A percentile compares a stretch with the other conserved stretches of the same genome.
phyloP scores from a whole-genome alignment of 371 early-diverging fungal genomes.

The Rhizomucor pusillus region DNA sequence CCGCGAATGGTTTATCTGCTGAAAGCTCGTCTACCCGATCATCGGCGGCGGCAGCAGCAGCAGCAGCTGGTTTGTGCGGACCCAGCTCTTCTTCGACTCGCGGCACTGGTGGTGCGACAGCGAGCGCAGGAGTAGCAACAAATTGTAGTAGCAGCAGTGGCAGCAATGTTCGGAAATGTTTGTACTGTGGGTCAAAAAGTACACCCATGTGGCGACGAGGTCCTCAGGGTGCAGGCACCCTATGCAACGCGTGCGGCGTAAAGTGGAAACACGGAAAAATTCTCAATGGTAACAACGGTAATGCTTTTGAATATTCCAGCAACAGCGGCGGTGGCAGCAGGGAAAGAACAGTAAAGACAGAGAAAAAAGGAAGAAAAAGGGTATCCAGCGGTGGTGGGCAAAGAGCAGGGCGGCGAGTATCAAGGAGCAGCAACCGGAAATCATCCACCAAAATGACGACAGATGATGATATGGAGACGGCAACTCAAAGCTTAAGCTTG shows the following conservation, averaged over 20 bases:
- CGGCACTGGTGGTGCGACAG: not conserved
- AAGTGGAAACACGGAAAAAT: constrained; percentile 83
- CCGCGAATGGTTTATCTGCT: too few relatives aligned
- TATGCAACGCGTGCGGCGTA: constrained; percentile 92
- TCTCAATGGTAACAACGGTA: constrained; percentile 24
- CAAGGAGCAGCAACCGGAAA: constrained; percentile 11
- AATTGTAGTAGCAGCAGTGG: not conserved
- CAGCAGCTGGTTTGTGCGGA: not conserved
- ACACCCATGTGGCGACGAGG: constrained; percentile 94
- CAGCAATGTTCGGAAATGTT: constrained; percentile 46
- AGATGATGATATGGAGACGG: not conserved
- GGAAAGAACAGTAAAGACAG: not conserved
- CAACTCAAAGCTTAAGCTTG: not conserved
- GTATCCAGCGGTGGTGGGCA: constrained; percentile 11
- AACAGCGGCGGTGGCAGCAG: too few relatives aligned
- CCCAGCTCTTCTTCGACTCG: not conserved
- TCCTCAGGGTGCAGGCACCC: constrained; percentile 73
- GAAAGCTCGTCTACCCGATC: too few relatives aligned
- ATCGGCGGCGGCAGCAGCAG: not conserved
- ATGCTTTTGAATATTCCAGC: not conserved
- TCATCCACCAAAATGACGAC: constrained; percentile 2
- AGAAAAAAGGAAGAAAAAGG: not conserved
- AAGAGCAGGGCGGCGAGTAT: constrained; percentile 14
- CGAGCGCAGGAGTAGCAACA: not conserved
- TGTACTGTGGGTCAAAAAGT: constrained; percentile 76